Conservation (phyloP, 768 basidiomycete species). For the Suillus cothurnatus region DNA sequence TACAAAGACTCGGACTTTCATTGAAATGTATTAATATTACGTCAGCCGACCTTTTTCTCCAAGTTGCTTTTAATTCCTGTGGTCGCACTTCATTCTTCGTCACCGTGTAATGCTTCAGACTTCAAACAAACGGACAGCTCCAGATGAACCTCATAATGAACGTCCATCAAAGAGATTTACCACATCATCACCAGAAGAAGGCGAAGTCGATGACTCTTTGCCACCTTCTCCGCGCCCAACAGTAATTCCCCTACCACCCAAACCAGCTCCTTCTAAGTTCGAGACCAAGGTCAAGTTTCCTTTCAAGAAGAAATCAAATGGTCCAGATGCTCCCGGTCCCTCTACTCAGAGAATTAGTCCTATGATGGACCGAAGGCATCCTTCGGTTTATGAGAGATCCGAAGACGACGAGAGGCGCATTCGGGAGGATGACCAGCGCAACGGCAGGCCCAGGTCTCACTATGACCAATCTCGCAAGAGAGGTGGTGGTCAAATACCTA, state of each 20-base stretch:
- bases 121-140: constrained; percentile 59
- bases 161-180: constrained; percentile 57
- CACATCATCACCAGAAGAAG: constrained; percentile 75
- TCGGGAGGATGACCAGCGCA: constrained; percentile 39
- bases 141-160: constrained; percentile 49
- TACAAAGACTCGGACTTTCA: background rate
- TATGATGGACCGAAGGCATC: constrained; percentile 18
- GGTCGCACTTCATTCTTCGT: background rate
- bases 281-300: constrained; percentile 67
- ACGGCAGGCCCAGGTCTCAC: constrained; percentile 23
- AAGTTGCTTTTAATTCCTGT: constrained; percentile 1
- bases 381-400: constrained; percentile 40
- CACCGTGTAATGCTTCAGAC: constrained; percentile 15
- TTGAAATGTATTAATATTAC: constrained; percentile 9
- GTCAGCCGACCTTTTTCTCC: constrained; percentile 17
- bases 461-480: constrained; percentile 13
- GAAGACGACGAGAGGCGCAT: constrained; percentile 48
- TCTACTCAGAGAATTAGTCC: constrained; percentile 26
- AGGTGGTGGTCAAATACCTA: constrained; percentile 5
- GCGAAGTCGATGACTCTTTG: constrained; percentile 70
- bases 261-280: constrained; percentile 39
- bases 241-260: constrained; percentile 32
- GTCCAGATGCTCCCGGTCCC: constrained; percentile 28
- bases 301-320: constrained; percentile 59
- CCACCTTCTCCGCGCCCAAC: constrained; percentile 19